Evolutionary conservation across 1,139 yeast species (phyloP).

Genomic region (Blastobotrys buckinghamii): DNA sequence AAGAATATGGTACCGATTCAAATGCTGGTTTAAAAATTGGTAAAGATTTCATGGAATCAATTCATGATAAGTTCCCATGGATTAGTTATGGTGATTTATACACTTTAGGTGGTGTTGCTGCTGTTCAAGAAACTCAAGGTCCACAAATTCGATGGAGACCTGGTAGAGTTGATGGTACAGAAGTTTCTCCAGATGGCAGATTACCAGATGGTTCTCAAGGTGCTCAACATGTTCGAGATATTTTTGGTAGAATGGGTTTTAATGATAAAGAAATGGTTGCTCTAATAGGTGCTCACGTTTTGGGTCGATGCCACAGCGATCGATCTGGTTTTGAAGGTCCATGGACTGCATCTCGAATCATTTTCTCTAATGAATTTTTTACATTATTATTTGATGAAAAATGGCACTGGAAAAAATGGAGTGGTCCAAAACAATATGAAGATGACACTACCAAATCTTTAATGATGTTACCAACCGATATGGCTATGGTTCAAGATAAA

Average conservation of each 20-base stretch:
- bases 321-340: slow-evolving; percentile 75
- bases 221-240: slow-evolving; percentile 46
- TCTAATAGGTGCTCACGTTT: slow-evolving; percentile 72
- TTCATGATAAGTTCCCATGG: slow-evolving; percentile 63
- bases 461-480: slow-evolving; percentile 90
- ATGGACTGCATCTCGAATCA: slow-evolving; percentile 82
- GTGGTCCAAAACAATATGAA: slow-evolving; percentile 73
- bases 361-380: slow-evolving; percentile 76
- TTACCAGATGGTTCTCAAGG: slow-evolving; percentile 61
- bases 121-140: slow-evolving; percentile 81
- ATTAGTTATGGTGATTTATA: slow-evolving; percentile 81
- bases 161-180: slow-evolving; percentile 53
- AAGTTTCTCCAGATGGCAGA: slow-evolving; percentile 62
- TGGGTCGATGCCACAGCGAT: slow-evolving; percentile 66
- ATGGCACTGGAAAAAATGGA: slow-evolving; percentile 73
- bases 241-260: slow-evolving; percentile 59
- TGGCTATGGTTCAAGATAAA: slow-evolving; percentile 63
- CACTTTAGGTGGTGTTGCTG: slow-evolving; percentile 82
- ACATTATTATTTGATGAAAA: slow-evolving; percentile 58
- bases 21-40: slow-evolving; percentile 70
- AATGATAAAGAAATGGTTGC: slow-evolving; percentile 59
- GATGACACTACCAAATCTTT: slow-evolving; percentile 64
- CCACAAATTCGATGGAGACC: slow-evolving; percentile 86
- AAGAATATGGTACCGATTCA: slow-evolving; percentile 64
- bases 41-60: slow-evolving; percentile 57